Evolutionary conservation across 257 asterid genomes (phyloP).

Genomic region (Nicotiana attenuata): DNA sequence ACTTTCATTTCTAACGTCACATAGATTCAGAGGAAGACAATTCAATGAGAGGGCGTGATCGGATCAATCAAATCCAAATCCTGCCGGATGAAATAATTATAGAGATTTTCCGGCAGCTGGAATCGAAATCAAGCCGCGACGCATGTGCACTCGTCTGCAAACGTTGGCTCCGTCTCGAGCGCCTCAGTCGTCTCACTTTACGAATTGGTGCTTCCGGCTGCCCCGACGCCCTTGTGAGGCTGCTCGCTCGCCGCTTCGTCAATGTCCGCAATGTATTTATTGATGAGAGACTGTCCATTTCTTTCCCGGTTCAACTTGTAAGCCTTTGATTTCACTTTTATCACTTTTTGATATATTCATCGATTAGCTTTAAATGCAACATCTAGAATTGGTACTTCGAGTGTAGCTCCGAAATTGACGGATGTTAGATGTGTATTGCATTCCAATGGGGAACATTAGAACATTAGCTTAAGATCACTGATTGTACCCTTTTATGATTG

Average conservation of each 20-base stretch:
- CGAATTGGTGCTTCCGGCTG: constrained; percentile 69
- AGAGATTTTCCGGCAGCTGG: constrained; percentile 52
- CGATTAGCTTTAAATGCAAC: not conserved
- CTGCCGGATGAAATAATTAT: constrained; percentile 69
- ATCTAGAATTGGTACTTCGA: not conserved
- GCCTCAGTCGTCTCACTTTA: constrained; percentile 63
- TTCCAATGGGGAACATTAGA: not conserved
- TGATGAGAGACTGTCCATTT: constrained; percentile 57
- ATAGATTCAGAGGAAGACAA: not conserved
- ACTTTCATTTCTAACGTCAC: not conserved
- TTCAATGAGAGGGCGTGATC: constrained; percentile 54
- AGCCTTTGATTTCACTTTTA: constrained; percentile 9
- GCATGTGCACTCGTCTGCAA: constrained; percentile 73
- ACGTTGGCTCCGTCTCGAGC: constrained; percentile 83
- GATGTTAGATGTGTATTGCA: not conserved
- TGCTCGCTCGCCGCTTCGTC: constrained; percentile 47
- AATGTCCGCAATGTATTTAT: constrained; percentile 40
- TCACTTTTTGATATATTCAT: not conserved
- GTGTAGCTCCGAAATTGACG: not conserved
- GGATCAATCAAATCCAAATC: constrained; percentile 35
- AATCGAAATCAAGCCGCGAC: constrained; percentile 58
- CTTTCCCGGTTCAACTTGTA: constrained; percentile 45
- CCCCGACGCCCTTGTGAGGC: constrained; percentile 46
- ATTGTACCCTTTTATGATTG: not conserved
- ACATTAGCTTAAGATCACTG: not conserved